Conservation (phyloP, 805 yeast species). For the Barnettozyma salicaria region DNA sequence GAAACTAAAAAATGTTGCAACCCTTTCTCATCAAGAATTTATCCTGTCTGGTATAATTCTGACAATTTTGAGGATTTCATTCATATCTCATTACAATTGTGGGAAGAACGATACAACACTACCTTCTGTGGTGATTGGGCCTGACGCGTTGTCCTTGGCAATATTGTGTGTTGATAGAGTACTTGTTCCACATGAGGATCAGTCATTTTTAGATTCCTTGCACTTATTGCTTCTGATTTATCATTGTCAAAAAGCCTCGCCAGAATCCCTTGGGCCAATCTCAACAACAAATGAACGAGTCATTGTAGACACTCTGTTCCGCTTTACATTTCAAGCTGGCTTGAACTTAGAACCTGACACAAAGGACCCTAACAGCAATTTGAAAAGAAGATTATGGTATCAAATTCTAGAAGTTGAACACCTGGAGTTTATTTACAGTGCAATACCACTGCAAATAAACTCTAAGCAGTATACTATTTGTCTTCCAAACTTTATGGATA, state of each 20-base stretch:
- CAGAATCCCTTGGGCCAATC: conserved; percentile 8
- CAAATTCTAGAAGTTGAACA: conserved; percentile 4
- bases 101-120: conserved; percentile 1
- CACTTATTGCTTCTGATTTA: conserved; percentile 7
- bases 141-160: conserved; percentile 7
- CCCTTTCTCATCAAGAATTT: background rate
- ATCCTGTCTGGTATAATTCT: background rate
- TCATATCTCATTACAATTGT: conserved; percentile 6
- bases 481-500: background rate
- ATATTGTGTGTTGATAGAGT: conserved; percentile 7
- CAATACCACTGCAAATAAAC: conserved; percentile 1
- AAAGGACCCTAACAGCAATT: background rate
- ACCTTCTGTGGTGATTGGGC: conserved; percentile 1
- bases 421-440: conserved; percentile 4
- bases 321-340: background rate
- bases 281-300: background rate
- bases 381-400: conserved; percentile 7
- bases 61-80: conserved; percentile 7
- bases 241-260: conserved; percentile 3
- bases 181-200: background rate
- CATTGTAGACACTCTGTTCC: background rate
- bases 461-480: conserved; percentile 2
- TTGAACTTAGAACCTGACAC: conserved; percentile 2
- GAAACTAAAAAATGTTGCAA: background rate
- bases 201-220: background rate